These are phyloP conservation scores for Aspergillus ochraceus DNA, from an alignment of 2,329 filamentous ascomycete genomes.

Conservation along the genomic window DNA sequence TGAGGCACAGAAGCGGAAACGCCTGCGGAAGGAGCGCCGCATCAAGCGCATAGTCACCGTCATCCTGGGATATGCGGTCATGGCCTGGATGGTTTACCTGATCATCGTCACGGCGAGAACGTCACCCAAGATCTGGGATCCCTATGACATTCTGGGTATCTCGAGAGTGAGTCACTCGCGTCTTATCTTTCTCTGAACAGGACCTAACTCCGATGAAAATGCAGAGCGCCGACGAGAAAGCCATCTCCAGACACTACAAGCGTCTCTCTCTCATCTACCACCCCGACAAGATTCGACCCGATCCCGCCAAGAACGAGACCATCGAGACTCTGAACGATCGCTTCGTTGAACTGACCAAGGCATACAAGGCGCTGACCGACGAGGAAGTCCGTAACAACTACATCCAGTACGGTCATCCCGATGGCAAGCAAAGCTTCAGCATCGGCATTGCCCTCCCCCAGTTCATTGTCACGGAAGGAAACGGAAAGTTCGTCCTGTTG, in stretches of 20 bases:
- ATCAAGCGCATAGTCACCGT: conserved; percentile 80
- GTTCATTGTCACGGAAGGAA: conserved; percentile 88
- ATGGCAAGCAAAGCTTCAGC: conserved; percentile 97
- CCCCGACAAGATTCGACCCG: conserved; percentile 86
- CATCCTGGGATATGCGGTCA: conserved; percentile 74
- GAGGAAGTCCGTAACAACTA: conserved; percentile 98
- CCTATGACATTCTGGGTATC: conserved; percentile 89
- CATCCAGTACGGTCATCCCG: conserved; percentile 91
- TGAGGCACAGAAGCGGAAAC: conserved; percentile 75
- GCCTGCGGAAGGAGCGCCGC: conserved; percentile 86
- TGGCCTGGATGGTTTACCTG: conserved; percentile 89
- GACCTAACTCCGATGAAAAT: conserved; percentile 5
- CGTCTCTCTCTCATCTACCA: conserved; percentile 82
- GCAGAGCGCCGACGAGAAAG: conserved; percentile 78
- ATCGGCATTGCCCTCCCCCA: conserved; percentile 95
- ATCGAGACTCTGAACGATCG: conserved; percentile 77
- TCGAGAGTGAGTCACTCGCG: conserved; percentile 62
- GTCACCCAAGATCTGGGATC: conserved; percentile 84
- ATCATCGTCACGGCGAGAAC: conserved; percentile 75
- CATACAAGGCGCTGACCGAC: conserved; percentile 95
- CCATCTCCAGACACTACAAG: conserved; percentile 91
- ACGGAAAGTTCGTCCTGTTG: conserved; percentile 91
- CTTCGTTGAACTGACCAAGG: conserved; percentile 95
- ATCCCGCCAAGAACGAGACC: conserved; percentile 86
- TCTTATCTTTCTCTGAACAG: neutral